These are phyloP conservation scores for Alternaria incomplexa DNA, from an alignment of 2,329 filamentous ascomycete genomes.

Conservation along the genomic window DNA sequence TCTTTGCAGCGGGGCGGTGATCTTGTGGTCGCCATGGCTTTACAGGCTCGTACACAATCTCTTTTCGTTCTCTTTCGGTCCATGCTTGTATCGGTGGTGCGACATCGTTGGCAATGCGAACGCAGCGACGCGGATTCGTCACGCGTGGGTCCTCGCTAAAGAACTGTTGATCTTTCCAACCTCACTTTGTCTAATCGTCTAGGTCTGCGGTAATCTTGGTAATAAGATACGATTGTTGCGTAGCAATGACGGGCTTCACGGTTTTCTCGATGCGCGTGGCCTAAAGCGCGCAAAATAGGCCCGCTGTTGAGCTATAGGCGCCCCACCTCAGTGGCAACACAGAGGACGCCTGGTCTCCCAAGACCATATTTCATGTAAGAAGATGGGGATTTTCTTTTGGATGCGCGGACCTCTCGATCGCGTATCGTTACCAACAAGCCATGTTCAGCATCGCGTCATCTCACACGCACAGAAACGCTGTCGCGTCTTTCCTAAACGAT, in stretches of 20 bases:
- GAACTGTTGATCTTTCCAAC: not conserved
- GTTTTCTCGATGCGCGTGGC: not conserved
- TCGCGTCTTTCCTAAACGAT: not conserved
- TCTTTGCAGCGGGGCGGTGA: not conserved
- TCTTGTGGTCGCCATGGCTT: not conserved
- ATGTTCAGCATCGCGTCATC: not conserved
- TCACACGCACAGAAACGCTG: not conserved
- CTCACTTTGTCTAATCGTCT: not conserved
- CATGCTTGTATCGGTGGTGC: not conserved
- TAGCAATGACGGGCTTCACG: not conserved
- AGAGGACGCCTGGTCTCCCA: not conserved
- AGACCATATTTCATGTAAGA: not conserved
- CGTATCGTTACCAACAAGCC: not conserved
- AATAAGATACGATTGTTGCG: not conserved
- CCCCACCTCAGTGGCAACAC: not conserved
- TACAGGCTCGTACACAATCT: not conserved
- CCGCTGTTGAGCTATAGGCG: not conserved
- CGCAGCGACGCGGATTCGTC: not conserved
- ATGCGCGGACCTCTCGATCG: not conserved
- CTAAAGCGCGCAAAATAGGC: not conserved
- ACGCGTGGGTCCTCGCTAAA: not conserved
- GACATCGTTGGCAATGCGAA: not conserved
- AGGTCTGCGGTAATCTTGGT: not conserved
- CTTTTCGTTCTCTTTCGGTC: not conserved
- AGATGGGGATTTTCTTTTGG: not conserved